Percentiles rank a stretch among this genome's conserved stretches.
Evolutionary conservation across 2,329 filamentous ascomycete genomes (phyloP).

Genomic region (Fusarium scirpi): DNA sequence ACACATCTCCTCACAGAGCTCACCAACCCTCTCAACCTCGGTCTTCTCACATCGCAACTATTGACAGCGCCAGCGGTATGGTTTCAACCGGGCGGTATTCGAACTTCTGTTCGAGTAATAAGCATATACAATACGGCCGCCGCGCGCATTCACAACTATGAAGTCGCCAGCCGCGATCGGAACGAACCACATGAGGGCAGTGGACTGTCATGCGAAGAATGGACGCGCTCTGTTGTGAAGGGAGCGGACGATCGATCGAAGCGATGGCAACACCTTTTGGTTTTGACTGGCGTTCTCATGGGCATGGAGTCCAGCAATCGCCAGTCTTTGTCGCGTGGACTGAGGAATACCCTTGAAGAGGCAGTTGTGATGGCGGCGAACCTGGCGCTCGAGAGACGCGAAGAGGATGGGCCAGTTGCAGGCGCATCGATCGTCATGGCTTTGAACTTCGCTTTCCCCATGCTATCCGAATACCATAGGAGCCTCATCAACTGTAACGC

Average conservation of each 20-base stretch:
- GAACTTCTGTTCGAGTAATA: constrained; percentile 73
- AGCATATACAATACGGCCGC: constrained; percentile 79
- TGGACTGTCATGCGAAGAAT: constrained; percentile 62
- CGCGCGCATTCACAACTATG: constrained; percentile 63
- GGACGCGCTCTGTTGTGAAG: constrained; percentile 68
- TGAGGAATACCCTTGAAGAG: constrained; percentile 76
- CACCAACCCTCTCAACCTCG: constrained; percentile 80
- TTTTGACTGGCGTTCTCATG: constrained; percentile 81
- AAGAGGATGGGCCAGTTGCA: constrained; percentile 56
- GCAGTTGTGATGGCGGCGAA: constrained; percentile 82
- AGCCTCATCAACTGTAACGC: constrained; percentile 73
- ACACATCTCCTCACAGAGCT: constrained; percentile 75
- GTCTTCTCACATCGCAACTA: constrained; percentile 77
- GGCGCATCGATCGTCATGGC: constrained; percentile 73
- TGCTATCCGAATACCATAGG: constrained; percentile 72
- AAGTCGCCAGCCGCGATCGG: constrained; percentile 55
- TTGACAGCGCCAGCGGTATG: constrained; percentile 79
- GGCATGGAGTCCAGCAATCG: constrained; percentile 76
- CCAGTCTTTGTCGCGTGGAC: constrained; percentile 70
- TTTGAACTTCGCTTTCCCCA: constrained; percentile 80
- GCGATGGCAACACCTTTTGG: constrained; percentile 86
- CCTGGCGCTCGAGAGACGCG: constrained; percentile 71
- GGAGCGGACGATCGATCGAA: constrained; percentile 69
- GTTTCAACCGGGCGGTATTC: constrained; percentile 69
- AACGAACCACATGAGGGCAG: constrained; percentile 53